Base-by-base conservation (phyloP, 1,284 basidiomycete species). In the Rhizoctonia solani region DNA sequence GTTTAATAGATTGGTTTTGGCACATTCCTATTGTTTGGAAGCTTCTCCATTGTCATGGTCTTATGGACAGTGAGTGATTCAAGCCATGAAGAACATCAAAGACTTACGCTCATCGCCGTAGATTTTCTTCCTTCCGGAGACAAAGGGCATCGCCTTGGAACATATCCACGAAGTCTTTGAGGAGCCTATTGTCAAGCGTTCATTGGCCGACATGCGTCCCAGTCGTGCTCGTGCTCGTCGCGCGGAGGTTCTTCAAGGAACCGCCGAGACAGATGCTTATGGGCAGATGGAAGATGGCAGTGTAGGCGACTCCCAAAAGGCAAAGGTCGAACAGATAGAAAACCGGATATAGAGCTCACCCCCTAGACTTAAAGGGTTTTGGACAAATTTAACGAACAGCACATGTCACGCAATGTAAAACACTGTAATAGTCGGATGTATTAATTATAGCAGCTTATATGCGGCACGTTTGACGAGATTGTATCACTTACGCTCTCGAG, bases 101-200 rank as follows among this genome's bases (percentile, higher is more conserved):
- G 41, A 41, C 59, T 63, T 3, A 49, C 32, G 19, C 8, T 9
- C 13, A 30, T 49, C 13, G 16, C 11, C 3, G 6, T 27, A 63
- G 59, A 70, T 71, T 3, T 65, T 75, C 52, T 72, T 68, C 67
- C 66, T 75, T 34, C 74, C 74, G 11, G 74, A 75, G 49, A 71
- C 74, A 13, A 68, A 69, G n/a, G 74, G 74, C 23, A 56, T 74
- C 50, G 69, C 74, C 0, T 67, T 75, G 4, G 74, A 75, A 61
- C 70, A 71, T 42, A 73, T 75, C 69, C 68, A 70, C 52, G 54
- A 69, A 23, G 37, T 72, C 9, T 75, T 72, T 54, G 73, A 75
- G 47, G 74, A 73, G 56, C 70, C 71, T 67, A 70, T 75, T 54
- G 41, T 74, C 39, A 37, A 69, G 6, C 66, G 72, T 21, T 73